phyloP scores from a whole-genome alignment of 768 basidiomycete genomes.

The Mycena vitilis region DNA sequence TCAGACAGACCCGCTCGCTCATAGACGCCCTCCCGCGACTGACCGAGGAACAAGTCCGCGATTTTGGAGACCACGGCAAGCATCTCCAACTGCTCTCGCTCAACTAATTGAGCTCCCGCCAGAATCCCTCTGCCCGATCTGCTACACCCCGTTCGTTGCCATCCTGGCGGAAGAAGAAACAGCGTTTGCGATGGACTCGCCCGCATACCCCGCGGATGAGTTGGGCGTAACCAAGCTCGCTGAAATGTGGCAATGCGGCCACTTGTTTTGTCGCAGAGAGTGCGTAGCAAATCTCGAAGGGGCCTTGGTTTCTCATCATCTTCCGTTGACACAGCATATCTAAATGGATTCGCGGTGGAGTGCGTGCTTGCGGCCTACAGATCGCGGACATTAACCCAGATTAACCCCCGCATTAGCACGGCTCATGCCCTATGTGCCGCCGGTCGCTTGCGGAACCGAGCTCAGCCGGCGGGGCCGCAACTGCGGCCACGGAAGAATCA shows the following conservation, averaged over 20 bases:
- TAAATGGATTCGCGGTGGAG: constrained; percentile 71
- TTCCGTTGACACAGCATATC: constrained; percentile 58
- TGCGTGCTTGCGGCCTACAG: constrained; percentile 45
- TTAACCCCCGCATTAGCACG: constrained; percentile 53
- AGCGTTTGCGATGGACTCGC: constrained; percentile 81
- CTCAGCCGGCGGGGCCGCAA: background rate
- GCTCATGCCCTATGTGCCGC: constrained; percentile 77
- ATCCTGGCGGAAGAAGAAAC: constrained; percentile 81
- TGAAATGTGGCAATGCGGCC: constrained; percentile 65
- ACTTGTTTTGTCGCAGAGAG: constrained; percentile 88
- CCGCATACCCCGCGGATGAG: constrained; percentile 75
- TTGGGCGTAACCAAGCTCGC: constrained; percentile 76
- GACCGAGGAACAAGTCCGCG: constrained; percentile 60
- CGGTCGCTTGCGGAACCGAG: constrained; percentile 51
- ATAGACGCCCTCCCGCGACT: constrained; percentile 60
- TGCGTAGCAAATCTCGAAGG: constrained; percentile 43
- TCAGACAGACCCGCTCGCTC: constrained; percentile 55
- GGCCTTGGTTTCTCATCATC: constrained; percentile 11
- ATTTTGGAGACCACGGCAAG: constrained; percentile 61
- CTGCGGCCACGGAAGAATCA: constrained; percentile 14
- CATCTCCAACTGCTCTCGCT: background rate
- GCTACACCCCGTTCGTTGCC: constrained; percentile 75
- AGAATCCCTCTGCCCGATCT: constrained; percentile 84
- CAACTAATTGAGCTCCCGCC: background rate
- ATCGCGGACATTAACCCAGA: background rate